Evolutionary conservation across 2,329 filamentous ascomycete genomes (phyloP), one percentile per base, ranked within the genome.

Genomic region (Fusarium transvaalense): DNA sequence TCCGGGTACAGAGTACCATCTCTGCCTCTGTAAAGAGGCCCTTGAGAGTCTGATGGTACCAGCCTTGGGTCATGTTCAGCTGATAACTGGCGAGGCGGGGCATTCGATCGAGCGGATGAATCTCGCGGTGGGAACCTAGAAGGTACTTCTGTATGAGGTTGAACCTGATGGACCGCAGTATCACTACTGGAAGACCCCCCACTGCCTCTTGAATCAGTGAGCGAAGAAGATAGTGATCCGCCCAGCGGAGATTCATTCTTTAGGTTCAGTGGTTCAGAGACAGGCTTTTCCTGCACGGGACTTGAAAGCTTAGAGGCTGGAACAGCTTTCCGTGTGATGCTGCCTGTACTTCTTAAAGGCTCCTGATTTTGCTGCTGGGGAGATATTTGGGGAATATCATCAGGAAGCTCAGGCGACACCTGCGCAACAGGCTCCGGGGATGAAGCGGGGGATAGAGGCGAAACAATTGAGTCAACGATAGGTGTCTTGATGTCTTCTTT

Each of bases 391-490:
- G 71, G 61, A 6, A 66, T 57, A 3, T 70, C 66, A 32, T 71
- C 69, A 17, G 75, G 75, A 17, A 81, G 74, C 38, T 80, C 79
- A 4, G 81, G 78, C 6, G 82, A 84, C n/a, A 66, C 64, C 29
- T 68, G 63, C 21, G 65, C 55, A 12, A 69, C 74, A 13, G 80
- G 77, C 39, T 82, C 80, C 3, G 82, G 79, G 5, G 83, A 84
- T 5, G 82, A 79, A 13, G 80, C 81, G 9, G 83, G 83, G 10
- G 83, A 85, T 4, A 80, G 74, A 6, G 83, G 83, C 4, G 82
- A 82, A 25, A 79, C 75, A 46, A 81, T 75, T 4, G 74, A 75
- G 27, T 80, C 77, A 38, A 79, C 61, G 10, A 77, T 71, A 4
- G 79, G 76, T 15, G 77, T 78, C 61, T 78, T 78, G 52, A 79